Evolutionary conservation across 441 rosid genomes (phyloP), one percentile per base, ranked within the genome.

Genomic region (Adansonia gregorii): DNA sequence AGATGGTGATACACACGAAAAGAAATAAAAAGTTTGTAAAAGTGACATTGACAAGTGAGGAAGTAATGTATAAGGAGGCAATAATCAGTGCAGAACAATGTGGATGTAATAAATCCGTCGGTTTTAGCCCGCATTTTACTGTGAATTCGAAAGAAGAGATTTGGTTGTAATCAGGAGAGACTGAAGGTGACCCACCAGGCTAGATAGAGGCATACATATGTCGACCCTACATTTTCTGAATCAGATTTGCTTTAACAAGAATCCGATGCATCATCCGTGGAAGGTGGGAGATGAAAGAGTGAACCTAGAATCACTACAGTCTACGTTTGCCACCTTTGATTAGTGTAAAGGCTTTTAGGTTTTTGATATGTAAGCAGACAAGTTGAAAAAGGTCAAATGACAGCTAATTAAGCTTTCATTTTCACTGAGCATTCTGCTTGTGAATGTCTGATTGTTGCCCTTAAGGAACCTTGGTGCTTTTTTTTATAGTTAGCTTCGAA

Each of bases 261-360:
- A 86, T 86, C 85, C 87, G 51, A 83, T 82, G 87, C 88, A 69
- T 20, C 60, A 59, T 17, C 2, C 17, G 8, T 9, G 61, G 27
- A 49, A 24, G 20, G 73, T 3, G 52, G 67, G 76, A 75, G 46
- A 61, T 56, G 69, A 56, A 71, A 51, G 61, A 45, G 65, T 22
- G 70, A 22, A 74, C 65, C 78, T 60, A 65, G 56, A 41, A 73
- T 14, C 15, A n/a, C 39, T 8, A 11, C 20, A 41, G 55, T 54
- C 58, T 41, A 49, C 51, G 51, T 45, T 61, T 12, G 41, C 8
- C 65, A 52, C 35, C 15, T 72, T 71, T 17, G 27, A 39, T 78
- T 43, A 20, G n/a, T 31, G 49, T 27, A 3, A n/a, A 61, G 55
- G 24, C 60, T 12, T 66, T 73, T 61, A 54, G 74, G 69, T 39